phyloP scores from a whole-genome alignment of 768 basidiomycete genomes.

The Boletus huronensis region DNA sequence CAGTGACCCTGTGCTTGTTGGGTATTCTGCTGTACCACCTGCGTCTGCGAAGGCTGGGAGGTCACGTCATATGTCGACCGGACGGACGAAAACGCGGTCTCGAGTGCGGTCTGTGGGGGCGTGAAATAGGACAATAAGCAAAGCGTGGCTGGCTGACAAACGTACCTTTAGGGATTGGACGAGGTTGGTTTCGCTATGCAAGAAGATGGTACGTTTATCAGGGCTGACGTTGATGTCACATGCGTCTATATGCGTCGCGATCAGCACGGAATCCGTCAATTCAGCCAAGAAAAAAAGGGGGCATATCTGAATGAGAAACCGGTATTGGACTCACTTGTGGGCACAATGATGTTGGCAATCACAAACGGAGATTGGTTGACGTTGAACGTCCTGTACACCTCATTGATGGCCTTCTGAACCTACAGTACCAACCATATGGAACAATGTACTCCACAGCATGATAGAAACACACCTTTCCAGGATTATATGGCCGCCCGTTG shows the following conservation, averaged over 20 bases:
- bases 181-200: slow-evolving; percentile 83
- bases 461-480: slow-evolving; percentile 53
- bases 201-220: slow-evolving; percentile 92
- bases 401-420: slow-evolving; percentile 89
- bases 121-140: not conserved
- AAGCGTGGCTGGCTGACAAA: not conserved
- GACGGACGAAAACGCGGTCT: slow-evolving; percentile 60
- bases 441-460: not conserved
- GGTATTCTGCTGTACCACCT: not conserved
- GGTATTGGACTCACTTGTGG: slow-evolving; percentile 53
- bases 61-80: slow-evolving; percentile 70
- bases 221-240: slow-evolving; percentile 95
- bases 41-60: slow-evolving; percentile 21
- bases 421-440: slow-evolving; percentile 24
- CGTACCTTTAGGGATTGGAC: slow-evolving; percentile 74
- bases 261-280: not conserved
- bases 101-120: slow-evolving; percentile 53
- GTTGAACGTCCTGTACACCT: slow-evolving; percentile 85
- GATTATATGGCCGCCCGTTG: slow-evolving; percentile 85
- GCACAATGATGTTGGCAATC: slow-evolving; percentile 78
- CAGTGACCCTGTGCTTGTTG: slow-evolving; percentile 2
- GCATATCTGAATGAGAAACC: not conserved
- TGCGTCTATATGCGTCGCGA: slow-evolving; percentile 44
- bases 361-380: slow-evolving; percentile 74
- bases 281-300: not conserved